Evolutionary conservation across 345 rosid genomes (phyloP), one percentile per base, ranked within the genome.

Genomic region (Eucalyptus tenuipes): DNA sequence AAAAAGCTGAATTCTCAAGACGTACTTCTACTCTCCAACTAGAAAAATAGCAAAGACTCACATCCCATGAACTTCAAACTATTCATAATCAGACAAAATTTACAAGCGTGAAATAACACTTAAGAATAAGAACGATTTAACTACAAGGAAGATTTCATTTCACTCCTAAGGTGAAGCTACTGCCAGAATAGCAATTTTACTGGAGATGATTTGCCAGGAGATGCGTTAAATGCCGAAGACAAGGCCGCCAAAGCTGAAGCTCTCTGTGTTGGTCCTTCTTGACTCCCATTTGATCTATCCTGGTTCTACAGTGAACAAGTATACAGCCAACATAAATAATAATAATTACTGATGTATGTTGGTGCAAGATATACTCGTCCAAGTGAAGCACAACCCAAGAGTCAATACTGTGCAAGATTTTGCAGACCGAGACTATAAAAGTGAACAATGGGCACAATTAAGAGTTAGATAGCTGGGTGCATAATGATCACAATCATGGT

Each of bases 161-260:
- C 45, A 37, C 82, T 37, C 82, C 47, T 20, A 42, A 75, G 82
- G 47, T 20, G 82, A 75, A 75, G 82, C 47, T 66, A 49, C 7
- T 47, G 85, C 42, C 48, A 75, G 86, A 40, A 71, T 18, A 75
- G n/a, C 81, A 18, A 79, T 64, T 89, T 87, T 94, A 96, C 99
- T 90, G 87, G 52, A 86, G 94, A 88, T 64, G 94, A 87, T 92
- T 90, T 95, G 53, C 89, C 95, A 59, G 95, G 88, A 88, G 99
- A 94, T 66, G 98, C 93, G 49, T 93, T 94, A 90, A 98, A 97
- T 75, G 99, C 99, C 89, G 97, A 93, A 88, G 94, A 90, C 92
- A 98, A 94, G 90, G 99, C 99, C 89, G 99, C 99, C 89, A 98
- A 91, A 87, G 99, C 99, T 33, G 98, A 95, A 93, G 99, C 99